These are phyloP conservation scores for Cyamopsis tetragonoloba DNA, from an alignment of 306 rosid genomes.

Conservation along the genomic window DNA sequence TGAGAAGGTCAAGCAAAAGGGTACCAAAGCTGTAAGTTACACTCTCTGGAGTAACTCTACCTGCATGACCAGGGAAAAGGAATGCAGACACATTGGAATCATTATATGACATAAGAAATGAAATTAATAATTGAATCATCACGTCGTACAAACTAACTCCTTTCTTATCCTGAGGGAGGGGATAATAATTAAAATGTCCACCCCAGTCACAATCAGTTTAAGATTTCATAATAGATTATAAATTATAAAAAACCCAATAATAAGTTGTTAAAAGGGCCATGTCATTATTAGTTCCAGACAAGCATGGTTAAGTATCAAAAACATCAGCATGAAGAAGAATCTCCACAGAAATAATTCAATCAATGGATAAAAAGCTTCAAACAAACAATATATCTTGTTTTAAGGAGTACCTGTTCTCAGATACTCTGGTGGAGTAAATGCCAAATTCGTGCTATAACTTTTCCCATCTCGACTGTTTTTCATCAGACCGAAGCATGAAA, in stretches of 20 bases:
- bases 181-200: neutral
- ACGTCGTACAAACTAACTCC: neutral
- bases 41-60: conserved; percentile 90
- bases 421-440: conserved; percentile 95
- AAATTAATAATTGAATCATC: neutral
- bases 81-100: neutral
- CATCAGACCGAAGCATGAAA: conserved; percentile 97
- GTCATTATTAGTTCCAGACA: neutral
- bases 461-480: conserved; percentile 97
- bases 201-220: neutral
- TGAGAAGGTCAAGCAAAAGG: conserved; percentile 92
- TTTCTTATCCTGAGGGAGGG: neutral
- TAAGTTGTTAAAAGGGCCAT: no score
- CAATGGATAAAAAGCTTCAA: neutral
- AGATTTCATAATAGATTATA: neutral
- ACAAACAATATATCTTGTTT: neutral
- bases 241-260: no score
- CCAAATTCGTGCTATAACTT: conserved; percentile 94
- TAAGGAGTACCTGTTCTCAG: conserved; percentile 66
- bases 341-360: neutral
- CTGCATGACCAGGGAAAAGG: conserved; percentile 43
- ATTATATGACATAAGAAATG: neutral
- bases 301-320: neutral
- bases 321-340: neutral
- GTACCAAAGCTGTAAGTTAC: conserved; percentile 95